Conservation (phyloP, 306 rosid species). For the Begonia masoniana region DNA sequence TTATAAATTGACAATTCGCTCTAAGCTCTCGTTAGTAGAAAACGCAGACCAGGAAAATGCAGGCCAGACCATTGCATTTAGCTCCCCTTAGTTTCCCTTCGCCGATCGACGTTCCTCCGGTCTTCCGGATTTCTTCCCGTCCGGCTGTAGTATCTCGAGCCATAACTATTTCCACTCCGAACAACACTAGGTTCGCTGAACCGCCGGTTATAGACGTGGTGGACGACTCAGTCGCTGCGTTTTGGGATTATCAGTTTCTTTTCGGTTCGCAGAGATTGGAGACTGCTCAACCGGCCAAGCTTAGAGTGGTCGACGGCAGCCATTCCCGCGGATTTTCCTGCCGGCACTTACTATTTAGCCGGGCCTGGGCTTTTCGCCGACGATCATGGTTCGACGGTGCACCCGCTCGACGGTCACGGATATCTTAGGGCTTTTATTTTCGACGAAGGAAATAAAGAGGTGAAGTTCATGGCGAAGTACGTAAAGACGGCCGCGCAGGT, state of each 20-base stretch:
- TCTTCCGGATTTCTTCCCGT: constrained; percentile 10
- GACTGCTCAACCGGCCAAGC: constrained; percentile 25
- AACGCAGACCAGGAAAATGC: constrained; percentile 24
- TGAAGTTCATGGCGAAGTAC: constrained; percentile 72
- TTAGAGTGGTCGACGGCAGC: constrained; percentile 39
- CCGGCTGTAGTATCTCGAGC: constrained; percentile 22
- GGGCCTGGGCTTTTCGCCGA: constrained; percentile 78
- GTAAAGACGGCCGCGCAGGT: constrained; percentile 65
- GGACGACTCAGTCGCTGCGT: constrained; percentile 49
- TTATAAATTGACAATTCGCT: no score
- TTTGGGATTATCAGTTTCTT: constrained; percentile 79
- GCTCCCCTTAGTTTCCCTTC: constrained; percentile 25
- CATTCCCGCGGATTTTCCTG: constrained; percentile 52
- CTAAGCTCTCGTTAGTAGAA: no score
- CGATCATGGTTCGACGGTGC: constrained; percentile 89
- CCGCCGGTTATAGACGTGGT: constrained; percentile 10
- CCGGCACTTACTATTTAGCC: constrained; percentile 63
- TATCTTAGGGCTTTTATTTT: constrained; percentile 63
- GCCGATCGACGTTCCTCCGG: constrained; percentile 19
- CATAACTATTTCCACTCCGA: constrained; percentile 27
- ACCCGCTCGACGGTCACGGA: constrained; percentile 85
- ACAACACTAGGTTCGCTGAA: constrained; percentile 3
- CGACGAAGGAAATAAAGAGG: constrained; percentile 19
- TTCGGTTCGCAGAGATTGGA: constrained; percentile 67
- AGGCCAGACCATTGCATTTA: constrained; percentile 22